Evolutionary conservation across 306 rosid species (phyloP), one percentile per base, ranked within the genome.

Genomic region (Sophora flavescens): DNA sequence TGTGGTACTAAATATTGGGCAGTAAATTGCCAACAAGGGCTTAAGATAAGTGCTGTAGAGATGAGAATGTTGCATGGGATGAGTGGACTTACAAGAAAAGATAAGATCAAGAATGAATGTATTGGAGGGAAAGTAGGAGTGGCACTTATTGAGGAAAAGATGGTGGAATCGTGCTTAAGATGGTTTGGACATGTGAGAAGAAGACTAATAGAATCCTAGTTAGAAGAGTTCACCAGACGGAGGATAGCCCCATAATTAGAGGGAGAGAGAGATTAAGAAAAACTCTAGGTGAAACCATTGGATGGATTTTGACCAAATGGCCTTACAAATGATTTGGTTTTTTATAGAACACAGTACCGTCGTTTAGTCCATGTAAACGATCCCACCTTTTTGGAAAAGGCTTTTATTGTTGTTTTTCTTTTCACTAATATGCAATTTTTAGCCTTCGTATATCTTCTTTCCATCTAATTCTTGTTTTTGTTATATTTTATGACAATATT

Each of bases 401-500:
- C 33, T 6, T 67, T 30, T 22, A 8, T 6, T 52, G 5, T 44
- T 32, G 6, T 54, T 69, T 35, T 36, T 63, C 18, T 52, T 16
- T 26, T 38, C 13, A 58, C 32, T 12, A 57, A 63, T 8, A 53
- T 68, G 45, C 8, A 42, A 50, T 36, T 17, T 45, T 14, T 50
- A 54, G 28, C 56, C 13, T 77, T 7, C 16, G 10, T 76, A 74
- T 75, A 63, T 45, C 33, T 72, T 79, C 69, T 63, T 33, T 28
- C 64, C 52, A 54, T 74, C 26, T 69, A 50, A 1, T 71, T 58
- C 10, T 57, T 51, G 30, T 36, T 35, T 76, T 53, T 68, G 54
- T 45, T 60, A 61, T 35, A 58, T 64, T 70, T 22, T 78, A 33
- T 67, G 76, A 83, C 83, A 86, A 80, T 47, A 53, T 61, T 57